These are phyloP conservation scores for Pascua sp. DNA, from an alignment of 1,284 basidiomycete genomes.

Conservation along the genomic window DNA sequence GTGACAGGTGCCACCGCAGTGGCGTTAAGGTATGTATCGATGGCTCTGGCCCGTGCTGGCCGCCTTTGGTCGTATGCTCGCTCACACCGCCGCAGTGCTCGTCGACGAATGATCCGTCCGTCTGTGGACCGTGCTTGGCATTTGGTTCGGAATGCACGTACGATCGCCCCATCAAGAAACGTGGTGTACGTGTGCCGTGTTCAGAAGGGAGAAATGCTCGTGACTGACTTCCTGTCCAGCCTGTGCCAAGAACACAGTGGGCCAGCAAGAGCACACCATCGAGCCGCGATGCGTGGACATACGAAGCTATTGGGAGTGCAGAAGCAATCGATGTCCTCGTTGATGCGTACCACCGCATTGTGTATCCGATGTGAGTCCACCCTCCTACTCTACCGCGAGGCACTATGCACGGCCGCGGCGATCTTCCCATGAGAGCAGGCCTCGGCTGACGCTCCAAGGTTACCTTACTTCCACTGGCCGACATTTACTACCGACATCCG, in stretches of 20 bases:
- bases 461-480: slow-evolving; percentile 47
- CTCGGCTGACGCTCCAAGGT: slow-evolving; percentile 21
- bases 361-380: slow-evolving; percentile 40
- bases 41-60: neutral
- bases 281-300: slow-evolving; percentile 20
- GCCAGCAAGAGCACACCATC: neutral
- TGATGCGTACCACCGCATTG: slow-evolving; percentile 30
- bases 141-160: slow-evolving; percentile 44
- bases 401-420: neutral
- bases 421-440: no score
- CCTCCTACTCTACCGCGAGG: neutral
- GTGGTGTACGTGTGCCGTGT: slow-evolving; percentile 34
- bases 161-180: slow-evolving; percentile 40
- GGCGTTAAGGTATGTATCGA: slow-evolving; percentile 35
- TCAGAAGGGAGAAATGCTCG: neutral
- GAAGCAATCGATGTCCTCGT: slow-evolving; percentile 31
- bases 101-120: slow-evolving; percentile 18
- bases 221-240: slow-evolving; percentile 2
- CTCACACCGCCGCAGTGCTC: slow-evolving; percentile 28
- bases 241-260: slow-evolving; percentile 4
- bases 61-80: neutral
- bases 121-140: slow-evolving; percentile 39
- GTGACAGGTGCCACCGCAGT: slow-evolving; percentile 44
- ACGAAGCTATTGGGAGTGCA: slow-evolving; percentile 28
- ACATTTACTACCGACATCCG: slow-evolving; percentile 30